Evolutionary conservation across 1,139 yeast genomes (phyloP), one percentile per base, ranked within the genome.

Genomic region (Hansenula sp.): DNA sequence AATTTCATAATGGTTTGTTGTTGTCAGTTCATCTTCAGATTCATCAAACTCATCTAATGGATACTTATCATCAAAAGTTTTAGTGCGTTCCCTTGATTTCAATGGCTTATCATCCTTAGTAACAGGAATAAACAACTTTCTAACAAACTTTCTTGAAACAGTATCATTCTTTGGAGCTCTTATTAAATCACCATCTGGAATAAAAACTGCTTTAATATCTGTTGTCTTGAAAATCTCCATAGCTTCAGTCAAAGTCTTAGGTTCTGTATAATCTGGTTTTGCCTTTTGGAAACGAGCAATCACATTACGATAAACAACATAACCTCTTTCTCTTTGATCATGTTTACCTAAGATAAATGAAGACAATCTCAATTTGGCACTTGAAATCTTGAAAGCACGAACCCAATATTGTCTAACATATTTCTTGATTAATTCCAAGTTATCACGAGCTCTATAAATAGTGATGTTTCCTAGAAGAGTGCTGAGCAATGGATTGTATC

Each of bases 101-200:
- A 82, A 61, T 18, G 86, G 69, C 42, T 73, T 71, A 59, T 90
- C 96, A 52, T 82, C 84, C 50, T 79, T 83, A 1, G 95, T 84
- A 3, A 92, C 97, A 0, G 87, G 77, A 5, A 86, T 82, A 62
- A 94, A 92, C 46, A 89, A 62, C 38, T 74, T 72, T 51, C 75
- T 79, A 29, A 82, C 74, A 49, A 71, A 77, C 36, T 69, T 74
- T 47, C 89, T 69, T 0, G 94, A 77, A 21, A 84, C 78, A 10
- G 81, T 79, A 56, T 89, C 97, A 46, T 77, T 75, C 44, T 78
- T 83, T 1, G 98, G 98, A 0, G 90, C 98, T 40, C 98, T 75
- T 29, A 89, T 79, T 55, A 77, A 83, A 36, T 69, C 68, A 3
- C 99, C 98, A 61, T 87, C 82, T 1, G 88, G 88, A 3, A 82